Evolutionary conservation across 2,329 filamentous ascomycete genomes (phyloP).

Genomic region (Magnaporthiopsis rhizophila): DNA sequence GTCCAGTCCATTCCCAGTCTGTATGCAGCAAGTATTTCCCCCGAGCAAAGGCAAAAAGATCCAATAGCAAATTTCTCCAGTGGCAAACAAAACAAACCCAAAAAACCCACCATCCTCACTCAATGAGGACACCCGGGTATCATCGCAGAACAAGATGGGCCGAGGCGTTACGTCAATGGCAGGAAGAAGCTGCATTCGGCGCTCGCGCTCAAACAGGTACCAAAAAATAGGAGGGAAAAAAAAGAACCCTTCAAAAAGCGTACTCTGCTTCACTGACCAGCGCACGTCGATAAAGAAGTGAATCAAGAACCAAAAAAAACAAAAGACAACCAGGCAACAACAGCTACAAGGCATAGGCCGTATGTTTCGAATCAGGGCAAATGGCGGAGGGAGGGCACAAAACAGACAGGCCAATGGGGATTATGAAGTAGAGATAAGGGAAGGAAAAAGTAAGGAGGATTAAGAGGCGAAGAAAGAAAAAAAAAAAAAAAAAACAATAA

Average conservation of each 20-base stretch:
- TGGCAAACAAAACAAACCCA: neutral
- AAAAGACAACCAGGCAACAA: neutral
- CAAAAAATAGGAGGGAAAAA: neutral
- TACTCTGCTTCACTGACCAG: neutral
- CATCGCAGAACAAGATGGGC: neutral
- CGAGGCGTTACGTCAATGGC: neutral
- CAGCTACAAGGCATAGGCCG: neutral
- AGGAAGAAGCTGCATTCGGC: neutral
- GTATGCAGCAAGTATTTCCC: neutral
- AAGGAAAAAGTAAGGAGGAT: neutral
- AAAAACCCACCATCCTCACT: constrained; percentile 6
- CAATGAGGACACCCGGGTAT: constrained; percentile 7
- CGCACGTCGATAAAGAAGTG: neutral
- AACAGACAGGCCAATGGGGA: neutral
- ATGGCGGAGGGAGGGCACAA: neutral
- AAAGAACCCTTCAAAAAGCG: neutral
- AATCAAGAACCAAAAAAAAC: neutral
- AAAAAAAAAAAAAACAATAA: neutral
- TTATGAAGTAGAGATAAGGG: neutral
- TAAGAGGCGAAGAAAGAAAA: neutral
- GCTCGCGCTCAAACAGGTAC: neutral
- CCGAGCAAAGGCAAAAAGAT: neutral
- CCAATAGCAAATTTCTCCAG: no score
- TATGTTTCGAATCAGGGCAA: neutral
- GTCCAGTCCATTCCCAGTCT: constrained; percentile 1